Evolutionary conservation across 2,329 filamentous ascomycete species (phyloP), one percentile per base, ranked within the genome.

Genomic region (Fusarium vanettenii): DNA sequence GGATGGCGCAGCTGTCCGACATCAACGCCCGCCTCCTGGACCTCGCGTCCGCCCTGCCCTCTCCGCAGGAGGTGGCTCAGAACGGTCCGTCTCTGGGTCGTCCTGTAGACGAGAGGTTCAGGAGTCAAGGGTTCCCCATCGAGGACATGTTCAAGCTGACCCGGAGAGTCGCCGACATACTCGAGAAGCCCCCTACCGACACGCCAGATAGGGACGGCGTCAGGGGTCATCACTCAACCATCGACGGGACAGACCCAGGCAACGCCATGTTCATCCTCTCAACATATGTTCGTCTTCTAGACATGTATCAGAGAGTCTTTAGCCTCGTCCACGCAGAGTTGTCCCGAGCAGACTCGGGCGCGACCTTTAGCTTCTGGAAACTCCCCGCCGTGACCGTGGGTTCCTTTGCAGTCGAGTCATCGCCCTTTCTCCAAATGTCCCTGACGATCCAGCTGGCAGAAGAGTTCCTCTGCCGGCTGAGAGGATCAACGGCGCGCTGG

Each of bases 81-180:
- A 76, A 74, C 31, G 78, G 74, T 6, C 72, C 71, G 0, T 65
- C 71, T 1, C 56, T 77, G 6, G 62, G 66, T 16, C 67, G 67
- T 43, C 80, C 77, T 14, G 68, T 63, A 33, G 76, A 77, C 33
- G 77, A 76, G 65, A 75, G 67, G 66, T 79, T 71, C 41, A 79
- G 69, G 45, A 68, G 64, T 27, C 68, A 70, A 66, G 80, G 77
- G 27, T 86, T 86, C 55, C 84, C 84, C 4, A 81, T 86, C 37
- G 83, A 85, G 55, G 81, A 81, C 39, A 82, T 86, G 76, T 86
- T 85, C 75, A 79, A 83, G 63, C 78, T 85, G 27, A 85, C 84
- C 6, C 80, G 81, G 9, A 66, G 76, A 7, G 81, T 85, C 9
- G 79, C 84, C 18, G 80, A 85, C 37, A 78, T 82, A 2, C 70